These are phyloP conservation scores for Moelleriella libera DNA, from an alignment of 2,329 filamentous ascomycete species.

Conservation along the genomic window DNA sequence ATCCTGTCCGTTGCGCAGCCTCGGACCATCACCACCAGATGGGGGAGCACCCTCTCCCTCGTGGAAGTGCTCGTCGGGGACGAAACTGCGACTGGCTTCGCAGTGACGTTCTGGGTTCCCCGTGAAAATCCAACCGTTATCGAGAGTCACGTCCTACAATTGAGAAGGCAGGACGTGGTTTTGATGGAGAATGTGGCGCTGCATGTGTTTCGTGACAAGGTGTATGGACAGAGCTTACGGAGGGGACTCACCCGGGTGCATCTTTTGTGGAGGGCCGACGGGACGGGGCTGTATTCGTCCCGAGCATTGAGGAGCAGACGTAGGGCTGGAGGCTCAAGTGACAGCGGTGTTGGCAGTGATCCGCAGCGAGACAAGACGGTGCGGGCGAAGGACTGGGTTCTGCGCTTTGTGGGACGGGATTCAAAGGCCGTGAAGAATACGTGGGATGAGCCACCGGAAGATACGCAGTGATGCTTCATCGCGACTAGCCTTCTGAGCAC, in stretches of 20 bases:
- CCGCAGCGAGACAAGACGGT: slow-evolving; percentile 49
- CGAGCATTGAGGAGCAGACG: slow-evolving; percentile 26
- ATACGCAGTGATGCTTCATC: slow-evolving; percentile 17
- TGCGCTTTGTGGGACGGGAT: slow-evolving; percentile 47
- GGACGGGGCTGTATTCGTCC: slow-evolving; percentile 40
- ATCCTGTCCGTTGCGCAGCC: slow-evolving; percentile 58
- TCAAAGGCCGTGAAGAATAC: slow-evolving; percentile 5
- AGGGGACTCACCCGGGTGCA: slow-evolving; percentile 55
- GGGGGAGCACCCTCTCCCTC: slow-evolving; percentile 47
- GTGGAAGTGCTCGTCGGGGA: slow-evolving; percentile 74
- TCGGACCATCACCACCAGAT: slow-evolving; percentile 53
- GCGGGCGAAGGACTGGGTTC: slow-evolving; percentile 61
- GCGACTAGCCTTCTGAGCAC: too few relatives aligned
- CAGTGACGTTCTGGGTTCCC: slow-evolving; percentile 68
- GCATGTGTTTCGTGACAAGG: slow-evolving; percentile 57
- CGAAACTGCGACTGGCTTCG: slow-evolving; percentile 69
- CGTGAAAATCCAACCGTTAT: slow-evolving; percentile 14
- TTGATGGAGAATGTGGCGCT: slow-evolving; percentile 70
- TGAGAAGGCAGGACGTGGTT: slow-evolving; percentile 63
- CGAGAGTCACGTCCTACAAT: slow-evolving; percentile 19
- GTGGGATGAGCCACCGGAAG: slow-evolving; percentile 26
- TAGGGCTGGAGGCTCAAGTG: too few relatives aligned
- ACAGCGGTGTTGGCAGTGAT: slow-evolving; percentile 10
- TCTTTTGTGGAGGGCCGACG: slow-evolving; percentile 42
- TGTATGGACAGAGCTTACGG: slow-evolving; percentile 74